Percentiles rank a stretch among this genome's conserved stretches.
These are phyloP conservation scores for Auricularia sp. DNA, from an alignment of 768 basidiomycete genomes.

Conservation along the genomic window DNA sequence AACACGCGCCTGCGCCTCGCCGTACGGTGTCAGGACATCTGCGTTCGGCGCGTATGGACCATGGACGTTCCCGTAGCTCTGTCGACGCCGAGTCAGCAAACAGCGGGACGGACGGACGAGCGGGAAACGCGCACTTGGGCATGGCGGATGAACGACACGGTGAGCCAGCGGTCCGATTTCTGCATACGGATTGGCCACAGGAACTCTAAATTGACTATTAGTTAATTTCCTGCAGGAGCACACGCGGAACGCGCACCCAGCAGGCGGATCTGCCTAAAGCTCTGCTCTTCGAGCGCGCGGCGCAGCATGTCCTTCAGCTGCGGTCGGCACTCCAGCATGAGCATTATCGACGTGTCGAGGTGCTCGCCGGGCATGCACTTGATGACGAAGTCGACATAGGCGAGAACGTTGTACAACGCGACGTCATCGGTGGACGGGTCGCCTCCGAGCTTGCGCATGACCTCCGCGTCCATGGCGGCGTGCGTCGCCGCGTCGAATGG, in stretches of 20 bases:
- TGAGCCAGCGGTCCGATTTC: conserved; percentile 76
- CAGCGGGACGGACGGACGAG: not conserved
- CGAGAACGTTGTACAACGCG: not conserved
- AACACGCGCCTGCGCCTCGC: not conserved
- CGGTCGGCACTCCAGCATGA: not conserved
- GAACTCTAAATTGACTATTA: not conserved
- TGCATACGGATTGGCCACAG: conserved; percentile 56
- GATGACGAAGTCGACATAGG: not conserved
- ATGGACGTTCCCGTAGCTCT: not conserved
- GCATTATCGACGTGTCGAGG: not conserved
- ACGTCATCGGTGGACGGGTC: not conserved
- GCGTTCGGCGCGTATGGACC: not conserved
- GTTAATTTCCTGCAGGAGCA: not conserved
- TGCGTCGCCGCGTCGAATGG: not conserved
- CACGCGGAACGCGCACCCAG: not conserved
- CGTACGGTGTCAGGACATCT: not conserved
- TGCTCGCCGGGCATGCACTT: not conserved
- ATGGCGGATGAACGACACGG: not conserved
- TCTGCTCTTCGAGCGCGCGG: not conserved
- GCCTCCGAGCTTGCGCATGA: not conserved
- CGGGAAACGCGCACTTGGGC: not conserved
- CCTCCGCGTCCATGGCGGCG: not conserved
- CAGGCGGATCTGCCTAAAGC: not conserved
- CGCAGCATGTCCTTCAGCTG: not conserved
- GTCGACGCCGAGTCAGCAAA: not conserved